Conservation (phyloP, 805 yeast genomes). For the Teunomyces tritomae region DNA sequence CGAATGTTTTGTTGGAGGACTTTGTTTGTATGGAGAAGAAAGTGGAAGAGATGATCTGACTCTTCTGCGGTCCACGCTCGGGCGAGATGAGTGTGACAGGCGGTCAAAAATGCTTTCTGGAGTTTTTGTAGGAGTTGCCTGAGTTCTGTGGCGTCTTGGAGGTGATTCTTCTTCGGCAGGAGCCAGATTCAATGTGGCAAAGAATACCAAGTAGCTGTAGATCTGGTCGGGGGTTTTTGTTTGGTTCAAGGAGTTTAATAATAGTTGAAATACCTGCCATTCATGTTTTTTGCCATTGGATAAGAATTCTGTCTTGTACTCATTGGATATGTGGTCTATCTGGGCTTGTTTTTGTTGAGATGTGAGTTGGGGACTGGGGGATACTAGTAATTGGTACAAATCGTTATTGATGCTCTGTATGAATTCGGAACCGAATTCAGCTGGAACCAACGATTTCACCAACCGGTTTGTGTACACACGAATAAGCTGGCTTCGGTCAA, state of each 20-base stretch:
- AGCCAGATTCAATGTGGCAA: conserved; percentile 18
- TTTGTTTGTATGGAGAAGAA: conserved; percentile 13
- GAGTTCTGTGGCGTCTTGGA: conserved; percentile 1
- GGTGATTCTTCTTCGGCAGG: background rate
- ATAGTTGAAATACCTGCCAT: conserved; percentile 34
- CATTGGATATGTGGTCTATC: conserved; percentile 18
- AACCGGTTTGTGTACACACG: conserved; percentile 32
- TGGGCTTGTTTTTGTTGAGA: conserved; percentile 11
- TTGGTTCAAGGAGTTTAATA: conserved; percentile 28
- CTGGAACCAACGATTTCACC: conserved; percentile 35
- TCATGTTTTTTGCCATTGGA: conserved; percentile 23
- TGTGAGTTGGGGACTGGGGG: background rate
- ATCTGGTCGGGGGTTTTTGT: conserved; percentile 30
- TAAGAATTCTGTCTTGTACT: conserved; percentile 23
- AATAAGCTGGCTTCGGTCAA: conserved; percentile 31
- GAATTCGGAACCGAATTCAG: conserved; percentile 35
- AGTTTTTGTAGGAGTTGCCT: conserved; percentile 3
- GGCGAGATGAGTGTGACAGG: background rate
- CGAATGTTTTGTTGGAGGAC: conserved; percentile 8
- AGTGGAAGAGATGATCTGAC: conserved; percentile 2
- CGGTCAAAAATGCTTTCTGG: conserved; percentile 3
- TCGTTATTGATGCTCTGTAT: conserved; percentile 30
- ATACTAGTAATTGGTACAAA: conserved; percentile 11
- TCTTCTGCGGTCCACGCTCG: background rate
- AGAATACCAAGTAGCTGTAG: conserved; percentile 32